Evolutionary conservation across 2,329 filamentous ascomycete genomes (phyloP).

Genomic region (Neoascochyta sp.): DNA sequence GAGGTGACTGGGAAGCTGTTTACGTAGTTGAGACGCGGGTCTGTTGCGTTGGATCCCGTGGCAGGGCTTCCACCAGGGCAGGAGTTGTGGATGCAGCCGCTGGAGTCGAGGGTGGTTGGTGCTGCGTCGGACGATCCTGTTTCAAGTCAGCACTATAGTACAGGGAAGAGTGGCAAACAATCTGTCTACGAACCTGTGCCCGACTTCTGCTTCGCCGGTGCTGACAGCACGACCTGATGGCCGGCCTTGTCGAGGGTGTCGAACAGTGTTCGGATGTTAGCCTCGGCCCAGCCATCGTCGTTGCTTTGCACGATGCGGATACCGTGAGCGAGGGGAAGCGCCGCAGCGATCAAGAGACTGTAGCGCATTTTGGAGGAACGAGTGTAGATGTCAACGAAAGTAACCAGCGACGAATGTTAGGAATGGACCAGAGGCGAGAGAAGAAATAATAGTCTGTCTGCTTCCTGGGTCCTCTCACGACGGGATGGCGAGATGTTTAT

Average conservation of each 20-base stretch:
- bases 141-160: constrained; percentile 4
- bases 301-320: constrained; percentile 56
- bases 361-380: constrained; percentile 22
- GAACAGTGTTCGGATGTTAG: constrained; percentile 61
- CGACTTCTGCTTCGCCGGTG: constrained; percentile 63
- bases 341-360: constrained; percentile 21
- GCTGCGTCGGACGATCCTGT: constrained; percentile 52
- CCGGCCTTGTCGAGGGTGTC: constrained; percentile 53
- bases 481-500: constrained; percentile 12
- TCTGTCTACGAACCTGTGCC: constrained; percentile 54
- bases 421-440: background rate
- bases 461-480: no score
- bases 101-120: constrained; percentile 46
- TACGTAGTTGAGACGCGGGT: constrained; percentile 64
- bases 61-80: constrained; percentile 57
- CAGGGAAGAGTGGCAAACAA: background rate
- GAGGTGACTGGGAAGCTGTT: constrained; percentile 65
- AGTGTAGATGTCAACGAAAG: no score
- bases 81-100: constrained; percentile 58
- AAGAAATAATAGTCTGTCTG: no score
- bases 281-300: constrained; percentile 72
- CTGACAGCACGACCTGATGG: constrained; percentile 61
- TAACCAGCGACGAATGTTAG: background rate
- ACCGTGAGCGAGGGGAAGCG: constrained; percentile 25
- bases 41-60: constrained; percentile 54